phyloP scores from a whole-genome alignment of 1,284 basidiomycete species.

The Leucoagaricus sp. region DNA sequence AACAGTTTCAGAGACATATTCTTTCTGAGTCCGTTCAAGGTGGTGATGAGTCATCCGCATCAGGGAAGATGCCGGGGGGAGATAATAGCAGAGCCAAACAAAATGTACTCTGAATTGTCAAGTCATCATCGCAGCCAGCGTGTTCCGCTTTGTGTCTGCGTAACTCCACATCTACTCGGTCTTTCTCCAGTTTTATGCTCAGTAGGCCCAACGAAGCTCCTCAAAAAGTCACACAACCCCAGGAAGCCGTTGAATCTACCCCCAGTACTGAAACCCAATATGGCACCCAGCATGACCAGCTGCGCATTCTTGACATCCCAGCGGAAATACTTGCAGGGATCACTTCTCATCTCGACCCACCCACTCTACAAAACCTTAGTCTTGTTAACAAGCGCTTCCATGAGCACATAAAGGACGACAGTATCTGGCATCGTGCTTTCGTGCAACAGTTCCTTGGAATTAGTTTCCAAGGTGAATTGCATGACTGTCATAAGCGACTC shows the following conservation, averaged over 20 bases:
- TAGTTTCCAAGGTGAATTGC: slow-evolving; percentile 56
- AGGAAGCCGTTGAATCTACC: slow-evolving; percentile 26
- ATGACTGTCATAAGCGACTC: slow-evolving; percentile 41
- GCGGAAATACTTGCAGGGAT: slow-evolving; percentile 78
- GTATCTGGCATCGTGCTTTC: slow-evolving; percentile 85
- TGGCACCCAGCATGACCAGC: slow-evolving; percentile 42
- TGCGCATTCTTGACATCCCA: slow-evolving; percentile 52
- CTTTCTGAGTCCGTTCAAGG: too few species aligned
- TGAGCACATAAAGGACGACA: slow-evolving; percentile 74
- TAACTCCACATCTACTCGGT: not conserved
- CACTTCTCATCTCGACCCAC: slow-evolving; percentile 75
- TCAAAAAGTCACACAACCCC: slow-evolving; percentile 27
- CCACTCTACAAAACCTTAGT: slow-evolving; percentile 59
- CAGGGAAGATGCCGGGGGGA: slow-evolving; percentile 8
- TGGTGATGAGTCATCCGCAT: slow-evolving; percentile 12
- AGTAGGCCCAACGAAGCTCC: slow-evolving; percentile 42
- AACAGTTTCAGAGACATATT: too few species aligned
- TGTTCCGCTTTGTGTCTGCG: slow-evolving; percentile 20
- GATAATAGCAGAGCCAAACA: slow-evolving; percentile 10
- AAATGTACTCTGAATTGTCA: slow-evolving; percentile 3
- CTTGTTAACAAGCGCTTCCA: slow-evolving; percentile 57
- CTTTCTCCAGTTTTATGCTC: slow-evolving; percentile 52
- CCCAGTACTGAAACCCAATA: slow-evolving; percentile 43
- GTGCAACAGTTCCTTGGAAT: slow-evolving; percentile 69
- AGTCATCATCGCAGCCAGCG: slow-evolving; percentile 21